These are phyloP conservation scores for Sporothrix protearum DNA, from an alignment of 2,329 filamentous ascomycete species.

Conservation along the genomic window DNA sequence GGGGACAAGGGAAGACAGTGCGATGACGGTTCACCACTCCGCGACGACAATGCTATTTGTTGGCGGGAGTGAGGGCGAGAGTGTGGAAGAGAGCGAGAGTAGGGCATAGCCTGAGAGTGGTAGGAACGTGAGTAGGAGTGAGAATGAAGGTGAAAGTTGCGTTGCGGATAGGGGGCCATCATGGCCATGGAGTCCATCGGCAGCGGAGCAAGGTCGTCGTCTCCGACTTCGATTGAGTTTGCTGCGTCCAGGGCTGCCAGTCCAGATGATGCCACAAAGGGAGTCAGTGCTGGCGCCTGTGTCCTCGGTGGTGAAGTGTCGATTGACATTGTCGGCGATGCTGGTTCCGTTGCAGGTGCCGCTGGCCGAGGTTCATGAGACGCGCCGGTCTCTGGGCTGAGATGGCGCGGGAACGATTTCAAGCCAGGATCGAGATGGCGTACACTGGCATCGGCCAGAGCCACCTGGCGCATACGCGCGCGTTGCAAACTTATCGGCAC, in stretches of 20 bases:
- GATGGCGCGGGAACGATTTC: background rate
- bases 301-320: background rate
- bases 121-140: background rate
- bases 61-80: background rate
- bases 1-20: conserved; percentile 18
- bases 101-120: conserved; percentile 3
- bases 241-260: background rate
- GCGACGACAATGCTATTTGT: background rate
- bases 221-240: background rate
- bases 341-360: background rate
- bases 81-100: background rate
- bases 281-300: background rate
- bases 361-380: background rate
- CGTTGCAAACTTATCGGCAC: background rate
- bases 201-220: background rate
- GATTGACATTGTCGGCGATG: background rate
- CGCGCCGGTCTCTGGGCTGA: background rate
- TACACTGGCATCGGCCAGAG: background rate
- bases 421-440: background rate
- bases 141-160: background rate
- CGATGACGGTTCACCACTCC: background rate
- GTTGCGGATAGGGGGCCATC: conserved; percentile 1
- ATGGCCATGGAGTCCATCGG: conserved; percentile 5
- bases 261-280: background rate
- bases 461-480: background rate